Evolutionary conservation across 345 rosid species (phyloP), one percentile per base, ranked within the genome.

Genomic region (Rhizophora apiculata): DNA sequence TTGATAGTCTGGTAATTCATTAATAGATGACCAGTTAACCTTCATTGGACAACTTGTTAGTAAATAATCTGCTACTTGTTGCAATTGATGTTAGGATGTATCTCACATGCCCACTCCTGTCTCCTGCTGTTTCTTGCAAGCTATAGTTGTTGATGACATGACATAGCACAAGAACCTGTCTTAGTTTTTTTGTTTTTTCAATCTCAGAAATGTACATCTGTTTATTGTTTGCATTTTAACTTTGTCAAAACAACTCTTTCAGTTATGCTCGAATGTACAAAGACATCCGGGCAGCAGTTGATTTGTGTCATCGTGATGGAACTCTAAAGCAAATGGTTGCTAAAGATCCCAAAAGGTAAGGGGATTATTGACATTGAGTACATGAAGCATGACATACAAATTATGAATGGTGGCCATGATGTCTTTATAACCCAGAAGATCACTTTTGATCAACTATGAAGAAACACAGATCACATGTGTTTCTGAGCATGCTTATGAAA

Each of bases 281-380:
- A 76, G 99, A 92, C 74, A 97, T 92, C 65, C 86, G 99, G 67
- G 90, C 97, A 54, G 97, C 97, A 24, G 99, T 95, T 80, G 99
- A 95, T 78, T 78, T 95, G 87, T 95, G 99, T 77, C 99, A 95
- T 80, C 93, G 97, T 22, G 97, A 95, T 81, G 99, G 97, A 78
- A 95, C 97, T 61, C 74, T 95, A 62, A 95, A 95, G 89, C 92
- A 84, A 82, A 87, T 88, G 99, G 99, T 95, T 78, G 97, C 99
- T 5, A 81, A 82, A 74, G 87, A 95, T 80, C 99, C 99, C 70
- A 68, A 66, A 72, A 72, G 67, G 96, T 88, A 76, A 68, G 71
- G 27, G 2, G 3, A 9, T 13, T n/a, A 65, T 64, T 24, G 59
- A 29, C 3, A 36, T 66, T 61, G 60, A 27, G 16, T 29, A 7